A percentile compares a stretch with the other conserved stretches of the same genome.
Conservation (phyloP, 2,329 filamentous ascomycete species). For the Laburnicola sp. region DNA sequence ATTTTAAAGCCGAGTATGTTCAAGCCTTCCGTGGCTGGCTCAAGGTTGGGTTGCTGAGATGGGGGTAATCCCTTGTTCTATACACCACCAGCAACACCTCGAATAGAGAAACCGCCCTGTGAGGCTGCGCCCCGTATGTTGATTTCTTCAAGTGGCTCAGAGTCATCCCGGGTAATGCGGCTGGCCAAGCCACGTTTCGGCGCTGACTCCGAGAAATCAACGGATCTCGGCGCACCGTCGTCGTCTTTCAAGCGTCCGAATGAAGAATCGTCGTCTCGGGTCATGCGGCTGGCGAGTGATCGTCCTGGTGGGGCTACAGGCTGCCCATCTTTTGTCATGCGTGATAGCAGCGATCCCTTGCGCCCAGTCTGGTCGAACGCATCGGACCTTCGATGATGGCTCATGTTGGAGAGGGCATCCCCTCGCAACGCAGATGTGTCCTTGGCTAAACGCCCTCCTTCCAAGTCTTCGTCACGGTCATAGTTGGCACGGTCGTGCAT, state of each 20-base stretch:
- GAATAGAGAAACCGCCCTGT: constrained; percentile 31
- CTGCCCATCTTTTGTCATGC: constrained; percentile 43
- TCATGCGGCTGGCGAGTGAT: constrained; percentile 37
- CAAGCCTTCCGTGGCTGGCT: neutral
- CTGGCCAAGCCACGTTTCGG: constrained; percentile 24
- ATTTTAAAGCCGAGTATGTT: neutral
- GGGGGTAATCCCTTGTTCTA: constrained; percentile 12
- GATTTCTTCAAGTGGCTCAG: constrained; percentile 28
- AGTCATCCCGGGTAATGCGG: constrained; percentile 28
- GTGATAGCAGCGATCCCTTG: constrained; percentile 31
- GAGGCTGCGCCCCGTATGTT: constrained; percentile 38
- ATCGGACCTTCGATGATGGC: constrained; percentile 51
- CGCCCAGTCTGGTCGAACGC: constrained; percentile 44
- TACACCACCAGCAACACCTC: constrained; percentile 38
- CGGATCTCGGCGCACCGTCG: constrained; percentile 28
- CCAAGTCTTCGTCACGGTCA: constrained; percentile 14
- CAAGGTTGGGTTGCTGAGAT: neutral
- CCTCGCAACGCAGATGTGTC: constrained; percentile 18
- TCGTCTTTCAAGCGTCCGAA: constrained; percentile 40
- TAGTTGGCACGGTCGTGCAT: constrained; percentile 36
- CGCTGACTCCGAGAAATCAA: constrained; percentile 31
- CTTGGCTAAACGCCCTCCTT: constrained; percentile 32
- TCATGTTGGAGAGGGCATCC: constrained; percentile 45
- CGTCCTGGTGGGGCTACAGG: constrained; percentile 26
- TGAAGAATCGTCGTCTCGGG: constrained; percentile 29